These are phyloP conservation scores for Lactuca saligna DNA, from an alignment of 129 eudicot genomes.

Conservation along the genomic window DNA sequence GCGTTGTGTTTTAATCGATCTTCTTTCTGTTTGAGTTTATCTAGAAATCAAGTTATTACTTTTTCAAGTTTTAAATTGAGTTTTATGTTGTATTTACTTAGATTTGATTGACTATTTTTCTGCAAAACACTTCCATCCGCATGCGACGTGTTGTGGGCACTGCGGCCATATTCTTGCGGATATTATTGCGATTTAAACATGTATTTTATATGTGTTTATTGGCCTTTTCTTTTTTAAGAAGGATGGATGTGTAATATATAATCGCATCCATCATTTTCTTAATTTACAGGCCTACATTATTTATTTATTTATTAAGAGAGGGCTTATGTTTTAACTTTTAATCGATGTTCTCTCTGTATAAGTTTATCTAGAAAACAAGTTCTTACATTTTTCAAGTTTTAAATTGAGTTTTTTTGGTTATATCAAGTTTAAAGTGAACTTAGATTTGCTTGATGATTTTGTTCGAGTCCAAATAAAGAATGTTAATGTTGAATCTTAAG, in stretches of 20 bases:
- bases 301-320: too few species aligned
- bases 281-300: slow-evolving; percentile 13
- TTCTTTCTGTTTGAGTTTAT: background rate
- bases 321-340: too few species aligned
- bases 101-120: background rate
- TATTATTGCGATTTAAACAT: slow-evolving; percentile 24
- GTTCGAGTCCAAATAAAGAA: background rate
- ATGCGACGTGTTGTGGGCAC: slow-evolving; percentile 47
- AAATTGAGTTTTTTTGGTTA: too few species aligned
- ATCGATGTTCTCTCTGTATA: too few species aligned
- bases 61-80: too few species aligned
- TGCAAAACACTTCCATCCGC: slow-evolving; percentile 64
- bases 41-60: background rate
- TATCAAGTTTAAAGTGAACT: too few species aligned
- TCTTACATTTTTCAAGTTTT: too few species aligned
- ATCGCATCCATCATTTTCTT: slow-evolving; percentile 25
- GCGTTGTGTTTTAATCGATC: background rate
- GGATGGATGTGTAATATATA: background rate
- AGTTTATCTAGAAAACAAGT: background rate
- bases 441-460: too few species aligned
- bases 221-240: slow-evolving; percentile 17
- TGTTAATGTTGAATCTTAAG: background rate
- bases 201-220: slow-evolving; percentile 7
- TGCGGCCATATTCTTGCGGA: slow-evolving; percentile 53
- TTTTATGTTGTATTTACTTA: too few species aligned